A percentile compares a stretch with the other conserved stretches of the same genome.
These are phyloP conservation scores for Plectosphaerella sp. DNA, from an alignment of 2,329 filamentous ascomycete genomes.

Conservation along the genomic window DNA sequence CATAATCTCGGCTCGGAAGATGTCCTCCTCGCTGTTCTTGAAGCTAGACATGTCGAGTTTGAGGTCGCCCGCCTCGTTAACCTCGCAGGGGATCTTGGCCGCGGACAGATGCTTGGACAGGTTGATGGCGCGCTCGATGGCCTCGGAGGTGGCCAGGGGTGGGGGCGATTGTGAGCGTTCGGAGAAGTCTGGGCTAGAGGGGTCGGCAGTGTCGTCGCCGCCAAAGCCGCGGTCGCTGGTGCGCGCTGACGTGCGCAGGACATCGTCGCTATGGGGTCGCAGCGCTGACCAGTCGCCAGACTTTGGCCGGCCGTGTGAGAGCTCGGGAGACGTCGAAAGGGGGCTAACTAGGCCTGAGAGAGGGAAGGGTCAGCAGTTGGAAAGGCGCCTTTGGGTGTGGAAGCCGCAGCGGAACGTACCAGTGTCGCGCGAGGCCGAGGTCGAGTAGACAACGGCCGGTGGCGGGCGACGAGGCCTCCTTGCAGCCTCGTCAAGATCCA, in stretches of 20 bases:
- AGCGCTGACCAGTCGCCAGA: slow-evolving; percentile 47
- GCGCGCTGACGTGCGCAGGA: slow-evolving; percentile 44
- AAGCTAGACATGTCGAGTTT: slow-evolving; percentile 99
- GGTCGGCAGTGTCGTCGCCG: slow-evolving; percentile 29
- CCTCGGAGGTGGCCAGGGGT: slow-evolving; percentile 66
- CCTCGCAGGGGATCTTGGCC: slow-evolving; percentile 86
- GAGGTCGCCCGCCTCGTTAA: slow-evolving; percentile 89
- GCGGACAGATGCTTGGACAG: slow-evolving; percentile 83
- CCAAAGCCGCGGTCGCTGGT: slow-evolving; percentile 25
- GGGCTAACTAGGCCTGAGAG: slow-evolving; percentile 45
- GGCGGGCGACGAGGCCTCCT: slow-evolving; percentile 39
- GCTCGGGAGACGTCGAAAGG: slow-evolving; percentile 47
- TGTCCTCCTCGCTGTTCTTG: slow-evolving; percentile 90
- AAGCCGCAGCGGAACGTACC: slow-evolving; percentile 11
- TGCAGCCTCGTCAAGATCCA: slow-evolving; percentile 56
- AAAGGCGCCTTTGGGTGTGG: not conserved
- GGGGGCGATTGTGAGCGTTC: slow-evolving; percentile 74
- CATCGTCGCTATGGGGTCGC: slow-evolving; percentile 50
- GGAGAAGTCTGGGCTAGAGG: slow-evolving; percentile 31
- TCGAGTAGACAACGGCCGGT: slow-evolving; percentile 35
- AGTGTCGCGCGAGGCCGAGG: slow-evolving; percentile 24
- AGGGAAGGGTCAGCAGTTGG: not conserved
- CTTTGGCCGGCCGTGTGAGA: slow-evolving; percentile 37
- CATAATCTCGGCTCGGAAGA: slow-evolving; percentile 85
- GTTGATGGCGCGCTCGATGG: slow-evolving; percentile 75